phyloP scores from a whole-genome alignment of 2,329 filamentous ascomycete genomes.

The Phaeosphaeriaceae sp. region DNA sequence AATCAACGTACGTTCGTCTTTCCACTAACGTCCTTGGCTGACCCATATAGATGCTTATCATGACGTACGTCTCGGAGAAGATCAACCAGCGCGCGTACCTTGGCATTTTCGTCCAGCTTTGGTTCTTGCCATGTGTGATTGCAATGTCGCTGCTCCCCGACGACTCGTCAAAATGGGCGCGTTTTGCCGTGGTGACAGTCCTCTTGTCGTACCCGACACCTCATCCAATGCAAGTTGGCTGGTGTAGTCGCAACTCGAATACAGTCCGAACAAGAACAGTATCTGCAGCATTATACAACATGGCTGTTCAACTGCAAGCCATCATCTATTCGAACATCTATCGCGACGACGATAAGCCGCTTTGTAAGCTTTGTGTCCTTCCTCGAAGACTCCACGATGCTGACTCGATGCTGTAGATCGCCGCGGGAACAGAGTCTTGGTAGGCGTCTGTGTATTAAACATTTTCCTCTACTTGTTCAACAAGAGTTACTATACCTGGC shows the following conservation, averaged over 20 bases:
- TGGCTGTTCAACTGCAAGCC: conserved; percentile 33
- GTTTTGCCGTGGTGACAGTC: conserved; percentile 3
- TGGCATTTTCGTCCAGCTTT: background rate
- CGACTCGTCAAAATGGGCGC: conserved; percentile 47
- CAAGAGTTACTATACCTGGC: conserved; percentile 43
- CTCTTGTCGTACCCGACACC: conserved; percentile 31
- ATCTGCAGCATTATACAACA: conserved; percentile 47
- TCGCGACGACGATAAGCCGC: conserved; percentile 28
- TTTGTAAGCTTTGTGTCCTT: background rate
- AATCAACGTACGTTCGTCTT: conserved; percentile 51
- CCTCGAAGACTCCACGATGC: background rate
- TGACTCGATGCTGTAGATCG: conserved; percentile 10
- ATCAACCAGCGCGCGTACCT: background rate
- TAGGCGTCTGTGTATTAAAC: conserved; percentile 38
- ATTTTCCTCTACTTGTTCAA: conserved; percentile 36
- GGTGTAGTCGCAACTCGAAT: conserved; percentile 66
- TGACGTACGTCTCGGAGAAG: background rate
- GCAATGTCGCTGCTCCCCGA: conserved; percentile 31
- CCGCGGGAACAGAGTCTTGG: conserved; percentile 31
- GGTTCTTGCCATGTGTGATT: background rate
- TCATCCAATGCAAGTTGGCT: conserved; percentile 62
- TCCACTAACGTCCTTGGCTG: background rate
- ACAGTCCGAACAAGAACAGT: conserved; percentile 67
- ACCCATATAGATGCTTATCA: background rate
- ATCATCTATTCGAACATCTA: conserved; percentile 37